These are phyloP conservation scores for Rubia tinctorum DNA, from an alignment of 305 asterid genomes.

Conservation along the genomic window DNA sequence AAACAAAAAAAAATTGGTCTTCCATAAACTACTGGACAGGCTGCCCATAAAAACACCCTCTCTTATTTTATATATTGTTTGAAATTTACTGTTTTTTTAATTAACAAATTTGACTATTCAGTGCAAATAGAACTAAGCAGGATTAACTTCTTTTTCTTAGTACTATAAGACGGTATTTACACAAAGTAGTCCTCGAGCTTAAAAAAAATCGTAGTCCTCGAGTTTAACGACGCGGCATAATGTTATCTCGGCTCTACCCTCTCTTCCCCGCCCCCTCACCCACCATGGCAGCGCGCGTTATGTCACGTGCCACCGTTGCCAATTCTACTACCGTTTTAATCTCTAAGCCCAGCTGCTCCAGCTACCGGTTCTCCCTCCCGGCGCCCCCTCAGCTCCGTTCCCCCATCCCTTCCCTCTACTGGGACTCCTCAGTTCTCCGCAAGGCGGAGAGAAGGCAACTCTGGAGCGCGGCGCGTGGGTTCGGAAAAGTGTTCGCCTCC, in stretches of 20 bases:
- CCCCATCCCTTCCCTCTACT: slow-evolving; percentile 19
- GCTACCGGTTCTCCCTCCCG: slow-evolving; percentile 22
- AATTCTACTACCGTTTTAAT: slow-evolving; percentile 18
- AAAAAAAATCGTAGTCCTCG: too few relatives aligned
- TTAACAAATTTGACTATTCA: too few relatives aligned
- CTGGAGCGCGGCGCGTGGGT: slow-evolving; percentile 32
- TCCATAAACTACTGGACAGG: too few relatives aligned
- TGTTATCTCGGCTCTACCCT: slow-evolving; percentile 55
- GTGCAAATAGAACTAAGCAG: too few relatives aligned
- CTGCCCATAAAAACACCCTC: too few relatives aligned
- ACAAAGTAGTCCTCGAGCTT: too few relatives aligned
- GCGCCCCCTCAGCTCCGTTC: slow-evolving; percentile 24
- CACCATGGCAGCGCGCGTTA: slow-evolving; percentile 71
- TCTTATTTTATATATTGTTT: too few relatives aligned
- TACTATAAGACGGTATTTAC: too few relatives aligned
- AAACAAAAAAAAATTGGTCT: too few relatives aligned
- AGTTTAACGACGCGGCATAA: slow-evolving; percentile 23
- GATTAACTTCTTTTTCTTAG: too few relatives aligned
- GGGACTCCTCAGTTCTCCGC: slow-evolving; percentile 29
- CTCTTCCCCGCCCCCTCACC: slow-evolving; percentile 42
- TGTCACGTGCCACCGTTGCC: slow-evolving; percentile 36
- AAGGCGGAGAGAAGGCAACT: slow-evolving; percentile 18
- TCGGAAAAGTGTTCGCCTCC: slow-evolving; percentile 45
- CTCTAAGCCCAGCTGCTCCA: slow-evolving; percentile 12
- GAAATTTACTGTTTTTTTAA: too few relatives aligned